Evolutionary conservation across 768 basidiomycete genomes (phyloP), one percentile per base, ranked within the genome.

Genomic region (Pleurotus djamor): DNA sequence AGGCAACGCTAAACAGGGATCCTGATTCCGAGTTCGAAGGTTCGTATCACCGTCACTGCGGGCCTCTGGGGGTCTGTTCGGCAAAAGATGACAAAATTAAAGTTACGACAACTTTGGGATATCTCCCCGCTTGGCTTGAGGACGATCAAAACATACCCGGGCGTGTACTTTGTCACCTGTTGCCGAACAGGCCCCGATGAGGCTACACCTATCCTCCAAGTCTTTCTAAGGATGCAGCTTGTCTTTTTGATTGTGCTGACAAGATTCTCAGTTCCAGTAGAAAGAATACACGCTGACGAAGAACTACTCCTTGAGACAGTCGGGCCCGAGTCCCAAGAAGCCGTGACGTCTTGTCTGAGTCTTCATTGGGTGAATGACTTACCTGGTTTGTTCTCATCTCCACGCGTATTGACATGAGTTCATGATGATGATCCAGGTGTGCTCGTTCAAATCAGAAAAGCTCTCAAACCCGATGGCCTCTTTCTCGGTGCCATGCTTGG

Each of bases 331-430:
- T 92, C 93, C 12, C 90, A 96, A 68, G 96, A 98, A 67, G 94
- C 92, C 14, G 84, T 98, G 48, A 87, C 97, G 28, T 96, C 94
- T 10, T 96, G 93, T 69, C 81, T 97, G 3, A 89, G 88, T 65
- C 79, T 98, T 45, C 97, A 99, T 63, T 99, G 97, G 97, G 85
- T 97, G 10, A 98, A 98, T 65, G 97, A 99, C 74, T 82, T 99
- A 5, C 96, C 95, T 61, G 94, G 96, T 92, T 35, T 32, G 80
- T 65, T 49, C 34, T 38, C 52, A 21, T 21, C 48, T 17, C 51
- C 43, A 17, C 54, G 44, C 51, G 44, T 58, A 17, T 48, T 34
- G 6, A 36, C 14, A 34, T 21, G 9, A 44, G 44, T 58, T 33
- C 48, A 37, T 58, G 28, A 36, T 21, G 13, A 5, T 21, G 34